Conservation (phyloP, 306 rosid species). For the Cotoneaster glaucophyllus region DNA sequence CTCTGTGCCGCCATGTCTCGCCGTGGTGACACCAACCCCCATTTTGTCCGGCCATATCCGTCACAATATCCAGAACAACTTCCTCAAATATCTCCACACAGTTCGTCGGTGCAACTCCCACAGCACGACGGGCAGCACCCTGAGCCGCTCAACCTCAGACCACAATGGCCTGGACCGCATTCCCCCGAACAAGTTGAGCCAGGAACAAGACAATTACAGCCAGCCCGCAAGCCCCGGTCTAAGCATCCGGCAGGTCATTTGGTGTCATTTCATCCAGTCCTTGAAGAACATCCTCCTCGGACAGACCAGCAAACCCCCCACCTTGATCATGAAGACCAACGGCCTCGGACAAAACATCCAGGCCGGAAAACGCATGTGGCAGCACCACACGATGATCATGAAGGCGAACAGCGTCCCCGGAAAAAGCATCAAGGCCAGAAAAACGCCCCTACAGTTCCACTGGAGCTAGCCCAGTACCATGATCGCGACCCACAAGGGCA, state of each 20-base stretch:
- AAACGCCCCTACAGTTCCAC: not conserved
- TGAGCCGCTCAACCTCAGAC: not conserved
- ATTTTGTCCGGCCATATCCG: constrained; percentile 37
- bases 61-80: not conserved
- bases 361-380: not conserved
- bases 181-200: not conserved
- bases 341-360: not conserved
- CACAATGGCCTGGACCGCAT: not conserved
- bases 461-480: not conserved
- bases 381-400: not conserved
- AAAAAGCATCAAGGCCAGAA: not conserved
- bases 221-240: not conserved
- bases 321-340: not conserved
- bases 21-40: constrained; percentile 61
- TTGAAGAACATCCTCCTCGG: not conserved
- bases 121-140: constrained; percentile 12
- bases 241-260: not conserved
- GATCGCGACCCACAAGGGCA: not conserved
- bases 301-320: not conserved
- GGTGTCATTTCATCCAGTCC: not conserved
- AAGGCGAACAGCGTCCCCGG: not conserved
- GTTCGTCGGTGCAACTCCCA: not conserved
- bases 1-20: constrained; percentile 30
- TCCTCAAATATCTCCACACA: constrained; percentile 6
- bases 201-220: not conserved